Conservation (phyloP, 2,329 filamentous ascomycete species). For the Calonectria naviculata region DNA sequence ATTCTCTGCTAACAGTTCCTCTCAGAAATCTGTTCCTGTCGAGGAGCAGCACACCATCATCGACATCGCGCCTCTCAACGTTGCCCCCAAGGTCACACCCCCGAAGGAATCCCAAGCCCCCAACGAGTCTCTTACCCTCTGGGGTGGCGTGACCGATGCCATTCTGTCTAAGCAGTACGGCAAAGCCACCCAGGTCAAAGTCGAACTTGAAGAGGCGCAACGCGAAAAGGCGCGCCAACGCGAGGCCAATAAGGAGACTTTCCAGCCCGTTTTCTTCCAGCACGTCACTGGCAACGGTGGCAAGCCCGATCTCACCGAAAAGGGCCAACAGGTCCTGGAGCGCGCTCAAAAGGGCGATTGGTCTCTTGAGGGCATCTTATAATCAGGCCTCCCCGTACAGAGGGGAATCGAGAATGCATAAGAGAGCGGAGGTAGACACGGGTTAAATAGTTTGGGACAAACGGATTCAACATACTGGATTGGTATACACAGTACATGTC, state of each 20-base stretch:
- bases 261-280: slow-evolving; percentile 90
- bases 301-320: slow-evolving; percentile 66
- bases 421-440: not conserved
- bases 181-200: slow-evolving; percentile 87
- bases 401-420: not conserved
- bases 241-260: slow-evolving; percentile 75
- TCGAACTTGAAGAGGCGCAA: slow-evolving; percentile 92
- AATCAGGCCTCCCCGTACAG: slow-evolving; percentile 1
- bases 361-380: slow-evolving; percentile 59
- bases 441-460: slow-evolving; percentile 2
- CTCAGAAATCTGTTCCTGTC: slow-evolving; percentile 55
- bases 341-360: slow-evolving; percentile 65
- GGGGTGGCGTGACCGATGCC: slow-evolving; percentile 87
- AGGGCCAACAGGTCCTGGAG: slow-evolving; percentile 62
- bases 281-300: slow-evolving; percentile 66
- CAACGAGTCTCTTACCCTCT: slow-evolving; percentile 91
- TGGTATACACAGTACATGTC: slow-evolving; percentile 34
- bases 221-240: slow-evolving; percentile 85
- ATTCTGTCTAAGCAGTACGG: slow-evolving; percentile 86
- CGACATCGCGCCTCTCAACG: slow-evolving; percentile 85
- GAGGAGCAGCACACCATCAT: slow-evolving; percentile 81
- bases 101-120: slow-evolving; percentile 82
- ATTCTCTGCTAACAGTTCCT: slow-evolving; percentile 6
- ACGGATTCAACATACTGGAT: slow-evolving; percentile 24
- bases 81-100: slow-evolving; percentile 83